phyloP scores from a whole-genome alignment of 2,329 filamentous ascomycete species.

The Tolypocladium amazonense region DNA sequence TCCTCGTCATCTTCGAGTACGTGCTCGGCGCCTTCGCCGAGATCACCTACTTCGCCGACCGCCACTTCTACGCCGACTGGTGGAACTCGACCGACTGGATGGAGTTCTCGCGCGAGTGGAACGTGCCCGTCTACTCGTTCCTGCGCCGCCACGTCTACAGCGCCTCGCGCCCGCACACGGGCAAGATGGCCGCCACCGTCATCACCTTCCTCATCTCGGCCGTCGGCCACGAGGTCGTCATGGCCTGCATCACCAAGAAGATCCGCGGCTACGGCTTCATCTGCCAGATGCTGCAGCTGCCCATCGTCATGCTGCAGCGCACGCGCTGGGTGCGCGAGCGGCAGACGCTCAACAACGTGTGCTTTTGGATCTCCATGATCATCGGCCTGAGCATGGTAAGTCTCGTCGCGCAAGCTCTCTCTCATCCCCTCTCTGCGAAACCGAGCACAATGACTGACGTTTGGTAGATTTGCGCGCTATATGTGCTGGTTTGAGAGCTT shows the following conservation, averaged over 20 bases:
- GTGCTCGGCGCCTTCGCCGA: constrained; percentile 90
- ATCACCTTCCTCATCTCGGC: constrained; percentile 90
- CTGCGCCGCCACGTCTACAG: constrained; percentile 90
- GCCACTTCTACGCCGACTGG: constrained; percentile 80
- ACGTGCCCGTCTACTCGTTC: constrained; percentile 94
- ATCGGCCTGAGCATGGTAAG: constrained; percentile 70
- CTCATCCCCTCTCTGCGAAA: background rate
- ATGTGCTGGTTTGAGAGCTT: constrained; percentile 21
- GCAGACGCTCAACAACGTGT: constrained; percentile 75
- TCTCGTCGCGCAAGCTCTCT: constrained; percentile 6
- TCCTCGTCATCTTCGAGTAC: constrained; percentile 98
- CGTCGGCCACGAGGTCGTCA: constrained; percentile 85
- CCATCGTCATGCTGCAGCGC: constrained; percentile 85
- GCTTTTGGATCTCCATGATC: constrained; percentile 91
- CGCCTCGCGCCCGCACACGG: constrained; percentile 67
- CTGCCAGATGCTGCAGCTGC: constrained; percentile 93
- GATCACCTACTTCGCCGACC: constrained; percentile 84
- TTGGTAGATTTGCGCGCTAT: constrained; percentile 40
- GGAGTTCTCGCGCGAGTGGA: constrained; percentile 94
- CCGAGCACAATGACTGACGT: constrained; percentile 7
- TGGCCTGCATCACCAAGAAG: constrained; percentile 98
- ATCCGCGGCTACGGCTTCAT: constrained; percentile 87
- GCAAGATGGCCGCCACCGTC: constrained; percentile 65
- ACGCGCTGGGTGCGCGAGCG: constrained; percentile 64
- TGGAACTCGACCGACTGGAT: constrained; percentile 82